Conservation (phyloP, 352 stramenopile genomes). For the Phytophthora hybrid region DNA sequence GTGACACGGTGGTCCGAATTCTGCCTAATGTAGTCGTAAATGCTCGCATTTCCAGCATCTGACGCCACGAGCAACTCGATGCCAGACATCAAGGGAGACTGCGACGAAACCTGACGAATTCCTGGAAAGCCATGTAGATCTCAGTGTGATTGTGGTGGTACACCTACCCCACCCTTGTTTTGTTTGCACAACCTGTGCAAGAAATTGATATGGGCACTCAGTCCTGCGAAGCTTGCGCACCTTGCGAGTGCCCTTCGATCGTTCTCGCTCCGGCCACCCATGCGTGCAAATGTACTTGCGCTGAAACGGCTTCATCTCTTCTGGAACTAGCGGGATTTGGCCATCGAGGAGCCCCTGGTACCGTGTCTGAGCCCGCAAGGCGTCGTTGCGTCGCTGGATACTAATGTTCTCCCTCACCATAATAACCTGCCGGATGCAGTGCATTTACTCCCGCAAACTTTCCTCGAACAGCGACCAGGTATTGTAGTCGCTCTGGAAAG, state of each 20-base stretch:
- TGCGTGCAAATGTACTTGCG: no score
- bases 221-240: not conserved
- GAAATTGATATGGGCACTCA: conserved; percentile 16
- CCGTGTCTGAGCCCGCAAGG: no score
- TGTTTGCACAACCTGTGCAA: conserved; percentile 11
- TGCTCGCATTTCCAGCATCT: not conserved
- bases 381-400: no score
- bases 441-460: no score
- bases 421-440: no score
- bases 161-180: not conserved
- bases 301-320: no score
- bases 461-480: no score
- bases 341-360: no score
- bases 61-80: conserved; percentile 16
- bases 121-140: conserved; percentile 16
- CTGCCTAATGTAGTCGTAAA: conserved; percentile 17
- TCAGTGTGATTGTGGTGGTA: conserved; percentile 15
- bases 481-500: no score
- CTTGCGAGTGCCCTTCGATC: not conserved
- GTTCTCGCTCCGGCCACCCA: no score
- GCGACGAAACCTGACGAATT: conserved; percentile 19
- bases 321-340: no score
- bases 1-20: conserved; percentile 14
- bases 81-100: conserved; percentile 4
- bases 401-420: no score